Conservation (phyloP, 139 green algal species). For the Spirogloea muscicola region DNA sequence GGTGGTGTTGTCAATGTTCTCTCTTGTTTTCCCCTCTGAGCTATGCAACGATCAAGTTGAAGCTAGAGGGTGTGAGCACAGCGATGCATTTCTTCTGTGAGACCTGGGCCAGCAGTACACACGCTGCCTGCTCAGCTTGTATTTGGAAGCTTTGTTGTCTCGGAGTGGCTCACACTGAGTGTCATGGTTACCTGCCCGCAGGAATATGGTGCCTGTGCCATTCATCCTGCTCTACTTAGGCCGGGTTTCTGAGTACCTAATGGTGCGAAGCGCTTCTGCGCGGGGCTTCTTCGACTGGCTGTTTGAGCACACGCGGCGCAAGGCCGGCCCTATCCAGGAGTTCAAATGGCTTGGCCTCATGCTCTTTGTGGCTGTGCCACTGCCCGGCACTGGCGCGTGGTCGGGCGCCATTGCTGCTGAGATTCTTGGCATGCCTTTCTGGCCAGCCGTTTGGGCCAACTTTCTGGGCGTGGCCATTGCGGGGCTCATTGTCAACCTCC, state of each 20-base stretch:
- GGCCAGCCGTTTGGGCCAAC: slow-evolving; percentile 25
- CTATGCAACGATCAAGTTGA: too few species aligned
- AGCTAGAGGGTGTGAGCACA: too few species aligned
- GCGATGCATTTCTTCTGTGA: too few species aligned
- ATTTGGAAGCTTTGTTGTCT: too few species aligned
- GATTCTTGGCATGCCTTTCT: slow-evolving; percentile 46
- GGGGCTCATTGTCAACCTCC: slow-evolving; percentile 44
- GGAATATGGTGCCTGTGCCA: slow-evolving; percentile 49
- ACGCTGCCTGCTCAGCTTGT: too few species aligned
- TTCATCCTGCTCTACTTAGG: slow-evolving; percentile 42
- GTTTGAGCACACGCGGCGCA: slow-evolving; percentile 26
- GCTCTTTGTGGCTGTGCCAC: slow-evolving; percentile 46
- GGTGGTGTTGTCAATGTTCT: too few species aligned
- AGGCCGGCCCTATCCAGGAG: slow-evolving; percentile 34
- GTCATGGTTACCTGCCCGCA: too few species aligned
- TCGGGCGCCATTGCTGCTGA: slow-evolving; percentile 41
- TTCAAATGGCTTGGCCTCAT: slow-evolving; percentile 45
- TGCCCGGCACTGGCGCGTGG: slow-evolving; percentile 46
- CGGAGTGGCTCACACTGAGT: too few species aligned
- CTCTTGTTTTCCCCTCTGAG: too few species aligned
- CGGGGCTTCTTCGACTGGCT: slow-evolving; percentile 16
- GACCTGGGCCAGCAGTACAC: too few species aligned
- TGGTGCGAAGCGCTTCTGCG: background rate
- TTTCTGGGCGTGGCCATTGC: slow-evolving; percentile 34
- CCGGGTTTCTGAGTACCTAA: slow-evolving; percentile 11